A percentile compares a stretch with the other conserved stretches of the same genome.
These are phyloP conservation scores for Silene latifolia DNA, from an alignment of 148 eudicot genomes.

Conservation along the genomic window DNA sequence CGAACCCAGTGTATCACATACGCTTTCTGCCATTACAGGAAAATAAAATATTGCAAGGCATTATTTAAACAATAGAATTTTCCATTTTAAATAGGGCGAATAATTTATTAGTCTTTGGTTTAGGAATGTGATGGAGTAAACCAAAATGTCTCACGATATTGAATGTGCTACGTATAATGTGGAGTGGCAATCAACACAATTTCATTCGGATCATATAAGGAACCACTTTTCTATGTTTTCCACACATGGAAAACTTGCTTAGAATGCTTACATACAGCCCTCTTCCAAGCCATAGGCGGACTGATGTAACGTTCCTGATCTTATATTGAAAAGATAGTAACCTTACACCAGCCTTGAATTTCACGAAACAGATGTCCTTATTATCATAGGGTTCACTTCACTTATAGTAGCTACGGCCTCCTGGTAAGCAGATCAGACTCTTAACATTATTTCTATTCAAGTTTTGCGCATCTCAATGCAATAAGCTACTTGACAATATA, in stretches of 20 bases:
- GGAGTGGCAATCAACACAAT: not conserved
- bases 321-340: not conserved
- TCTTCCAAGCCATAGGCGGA: not conserved
- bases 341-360: not conserved
- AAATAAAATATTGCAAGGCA: conserved; percentile 1
- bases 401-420: not conserved
- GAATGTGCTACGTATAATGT: not conserved
- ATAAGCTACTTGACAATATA: not conserved
- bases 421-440: not conserved
- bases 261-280: not conserved
- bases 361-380: not conserved
- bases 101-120: not conserved
- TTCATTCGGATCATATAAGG: not conserved
- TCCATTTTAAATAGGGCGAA: not conserved
- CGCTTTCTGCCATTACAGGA: conserved; percentile 51
- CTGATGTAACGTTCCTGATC: not conserved
- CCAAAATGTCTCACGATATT: not conserved
- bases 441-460: not conserved
- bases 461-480: not conserved
- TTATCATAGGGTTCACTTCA: conserved; percentile 5
- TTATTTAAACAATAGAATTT: not conserved
- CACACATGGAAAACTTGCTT: not conserved
- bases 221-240: not conserved
- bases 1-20: conserved; percentile 91
- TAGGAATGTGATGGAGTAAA: not conserved